Evolutionary conservation across 768 basidiomycete genomes (phyloP), one percentile per base, ranked within the genome.

Genomic region (Leucosporidium scottii): DNA sequence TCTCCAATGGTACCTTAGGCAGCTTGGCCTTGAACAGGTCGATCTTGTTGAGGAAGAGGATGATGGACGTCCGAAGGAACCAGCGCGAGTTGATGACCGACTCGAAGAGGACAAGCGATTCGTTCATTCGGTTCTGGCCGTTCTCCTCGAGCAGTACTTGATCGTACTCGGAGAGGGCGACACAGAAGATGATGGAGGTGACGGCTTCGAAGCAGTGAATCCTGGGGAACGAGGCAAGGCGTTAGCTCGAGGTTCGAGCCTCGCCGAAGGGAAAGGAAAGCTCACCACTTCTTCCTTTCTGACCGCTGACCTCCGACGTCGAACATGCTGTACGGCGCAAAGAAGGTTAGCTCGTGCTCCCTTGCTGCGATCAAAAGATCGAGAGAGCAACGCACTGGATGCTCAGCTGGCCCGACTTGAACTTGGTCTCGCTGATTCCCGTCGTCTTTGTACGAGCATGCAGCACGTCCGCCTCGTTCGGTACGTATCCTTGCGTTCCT

Each of bases 371-470:
- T 21, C 15, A 34, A 54, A 21, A 27, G 28, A 28, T 13, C 39
- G 3, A 17, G 28, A 10, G 27, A 7, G 9, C 15, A 12, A 76
- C 78, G 60, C 59, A 79, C 78, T 82, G 81, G 53, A 82, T 82
- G 62, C 78, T 79, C 66, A 82, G 72, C 67, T 80, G 79, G 28
- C 81, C 82, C 77, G 80, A 79, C 66, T 79, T 79, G 77, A 82
- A 82, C 70, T 75, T 87, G 79, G 93, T 96, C 79, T 97, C 93
- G 8, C 86, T 87, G 74, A 97, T 93, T 23, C 92, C 92, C 4
- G 89, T 87, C 64, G 87, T 91, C 81, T 93, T 93, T 66, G 86
- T 85, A 71, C 91, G 84, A n/a, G 91, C 90, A 30, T 91, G 82
- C 31, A 97, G 81, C 3, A 94, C 88, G 76, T 97, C 93, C 10